These are phyloP conservation scores for Chlamydomonas schloesseri DNA, from an alignment of 139 green algal genomes.

Conservation along the genomic window DNA sequence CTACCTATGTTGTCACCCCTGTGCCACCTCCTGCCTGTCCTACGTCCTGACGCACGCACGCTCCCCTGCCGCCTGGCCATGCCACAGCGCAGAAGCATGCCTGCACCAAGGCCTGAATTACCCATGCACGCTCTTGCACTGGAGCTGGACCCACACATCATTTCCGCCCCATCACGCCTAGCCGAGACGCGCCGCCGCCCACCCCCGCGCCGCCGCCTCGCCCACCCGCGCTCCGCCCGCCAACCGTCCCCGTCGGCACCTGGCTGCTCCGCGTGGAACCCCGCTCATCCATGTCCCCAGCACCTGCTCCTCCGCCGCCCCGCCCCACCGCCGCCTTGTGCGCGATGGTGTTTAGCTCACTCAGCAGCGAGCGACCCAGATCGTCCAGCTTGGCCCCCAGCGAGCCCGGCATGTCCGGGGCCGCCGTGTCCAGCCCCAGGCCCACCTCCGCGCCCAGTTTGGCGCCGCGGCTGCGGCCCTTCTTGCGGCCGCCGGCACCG, in stretches of 20 bases:
- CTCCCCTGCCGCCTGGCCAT: too few species aligned
- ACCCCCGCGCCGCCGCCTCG: too few species aligned
- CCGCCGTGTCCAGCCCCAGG: slow-evolving; percentile 5
- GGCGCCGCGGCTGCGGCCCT: slow-evolving; percentile 27
- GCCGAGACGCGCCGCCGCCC: too few species aligned
- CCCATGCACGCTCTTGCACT: too few species aligned
- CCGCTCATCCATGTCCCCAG: slow-evolving; percentile 16
- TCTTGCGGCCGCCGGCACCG: slow-evolving; percentile 32
- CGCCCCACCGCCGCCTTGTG: neutral
- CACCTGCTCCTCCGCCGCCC: neutral
- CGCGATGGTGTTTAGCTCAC: slow-evolving; percentile 35
- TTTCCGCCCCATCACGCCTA: too few species aligned
- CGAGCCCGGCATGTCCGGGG: slow-evolving; percentile 47
- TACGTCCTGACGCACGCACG: too few species aligned
- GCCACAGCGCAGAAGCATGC: too few species aligned
- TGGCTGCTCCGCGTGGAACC: slow-evolving; percentile 21
- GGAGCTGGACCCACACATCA: too few species aligned
- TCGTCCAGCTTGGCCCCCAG: slow-evolving; percentile 58
- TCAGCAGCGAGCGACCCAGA: slow-evolving; percentile 46
- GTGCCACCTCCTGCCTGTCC: too few species aligned
- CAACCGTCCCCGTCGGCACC: neutral
- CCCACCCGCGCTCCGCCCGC: too few species aligned
- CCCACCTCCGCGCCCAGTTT: slow-evolving; percentile 13
- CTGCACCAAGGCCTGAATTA: too few species aligned
- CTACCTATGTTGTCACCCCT: too few species aligned